phyloP scores from a whole-genome alignment of 2,329 filamentous ascomycete genomes.

The Alternaria ethzedia region DNA sequence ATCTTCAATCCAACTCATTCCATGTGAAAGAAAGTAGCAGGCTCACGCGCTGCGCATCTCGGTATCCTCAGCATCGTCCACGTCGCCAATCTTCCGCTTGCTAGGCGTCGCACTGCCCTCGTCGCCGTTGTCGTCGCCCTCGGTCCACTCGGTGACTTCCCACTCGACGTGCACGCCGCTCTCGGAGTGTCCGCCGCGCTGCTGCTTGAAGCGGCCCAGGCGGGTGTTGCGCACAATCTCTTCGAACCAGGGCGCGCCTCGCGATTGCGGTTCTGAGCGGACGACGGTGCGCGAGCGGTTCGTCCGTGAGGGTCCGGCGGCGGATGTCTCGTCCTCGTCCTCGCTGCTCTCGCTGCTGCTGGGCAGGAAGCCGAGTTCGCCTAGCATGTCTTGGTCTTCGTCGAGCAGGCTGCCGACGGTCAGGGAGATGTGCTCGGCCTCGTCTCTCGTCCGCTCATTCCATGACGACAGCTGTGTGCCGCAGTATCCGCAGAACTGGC shows the following conservation, averaged over 20 bases:
- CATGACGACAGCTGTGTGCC: conserved; percentile 85
- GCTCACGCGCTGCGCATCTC: conserved; percentile 39
- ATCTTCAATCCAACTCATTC: neutral
- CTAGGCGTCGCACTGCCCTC: conserved; percentile 31
- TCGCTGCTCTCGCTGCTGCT: conserved; percentile 23
- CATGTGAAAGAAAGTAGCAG: neutral
- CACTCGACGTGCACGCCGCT: conserved; percentile 75
- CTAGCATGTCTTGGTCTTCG: conserved; percentile 74
- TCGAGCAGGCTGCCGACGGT: conserved; percentile 78
- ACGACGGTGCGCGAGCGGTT: conserved; percentile 17
- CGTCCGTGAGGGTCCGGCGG: conserved; percentile 19
- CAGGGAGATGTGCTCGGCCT: conserved; percentile 80
- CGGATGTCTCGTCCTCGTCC: conserved; percentile 36
- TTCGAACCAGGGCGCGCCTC: conserved; percentile 86
- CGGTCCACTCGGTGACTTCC: conserved; percentile 76
- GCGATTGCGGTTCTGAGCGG: conserved; percentile 35
- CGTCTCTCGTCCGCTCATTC: conserved; percentile 73
- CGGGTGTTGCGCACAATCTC: conserved; percentile 77
- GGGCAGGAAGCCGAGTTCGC: conserved; percentile 76
- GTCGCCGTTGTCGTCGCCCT: conserved; percentile 49
- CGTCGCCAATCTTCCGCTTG: conserved; percentile 47
- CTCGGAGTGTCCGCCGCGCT: conserved; percentile 66
- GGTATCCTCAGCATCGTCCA: conserved; percentile 37
- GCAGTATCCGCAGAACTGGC: conserved; percentile 90
- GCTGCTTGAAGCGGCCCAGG: conserved; percentile 71